Conservation (phyloP, 139 green algal genomes). For the Coelastrella sp. region DNA sequence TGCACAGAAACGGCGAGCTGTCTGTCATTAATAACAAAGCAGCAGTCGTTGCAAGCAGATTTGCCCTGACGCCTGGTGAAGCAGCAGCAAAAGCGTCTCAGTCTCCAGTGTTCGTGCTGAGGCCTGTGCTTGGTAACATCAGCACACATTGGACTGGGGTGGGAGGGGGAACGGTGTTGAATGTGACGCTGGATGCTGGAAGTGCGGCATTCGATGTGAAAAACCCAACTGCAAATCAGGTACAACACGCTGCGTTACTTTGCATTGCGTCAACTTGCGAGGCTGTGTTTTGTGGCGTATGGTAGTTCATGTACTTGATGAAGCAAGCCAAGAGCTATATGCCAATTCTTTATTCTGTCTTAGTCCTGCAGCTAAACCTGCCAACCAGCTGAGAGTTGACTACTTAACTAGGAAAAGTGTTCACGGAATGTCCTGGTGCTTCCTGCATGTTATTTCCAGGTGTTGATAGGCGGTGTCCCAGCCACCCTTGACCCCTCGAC, state of each 20-base stretch:
- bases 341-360: no score
- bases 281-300: no score
- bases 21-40: conserved; percentile 9
- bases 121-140: background rate
- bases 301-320: no score
- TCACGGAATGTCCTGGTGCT: no score
- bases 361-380: no score
- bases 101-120: background rate
- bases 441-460: background rate
- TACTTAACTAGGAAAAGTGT: no score
- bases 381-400: no score
- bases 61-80: background rate
- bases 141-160: background rate
- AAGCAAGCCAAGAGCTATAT: no score
- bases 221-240: background rate
- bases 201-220: background rate
- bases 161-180: background rate
- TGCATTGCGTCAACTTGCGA: no score
- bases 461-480: conserved; percentile 5
- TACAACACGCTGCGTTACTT: no score
- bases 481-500: conserved; percentile 6
- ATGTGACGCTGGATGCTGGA: conserved; percentile 3
- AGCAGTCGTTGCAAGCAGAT: background rate
- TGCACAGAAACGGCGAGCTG: conserved; percentile 13
- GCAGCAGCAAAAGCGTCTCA: background rate